These are phyloP conservation scores for Kuraishia capsulata DNA, from an alignment of 805 yeast genomes.

Conservation along the genomic window DNA sequence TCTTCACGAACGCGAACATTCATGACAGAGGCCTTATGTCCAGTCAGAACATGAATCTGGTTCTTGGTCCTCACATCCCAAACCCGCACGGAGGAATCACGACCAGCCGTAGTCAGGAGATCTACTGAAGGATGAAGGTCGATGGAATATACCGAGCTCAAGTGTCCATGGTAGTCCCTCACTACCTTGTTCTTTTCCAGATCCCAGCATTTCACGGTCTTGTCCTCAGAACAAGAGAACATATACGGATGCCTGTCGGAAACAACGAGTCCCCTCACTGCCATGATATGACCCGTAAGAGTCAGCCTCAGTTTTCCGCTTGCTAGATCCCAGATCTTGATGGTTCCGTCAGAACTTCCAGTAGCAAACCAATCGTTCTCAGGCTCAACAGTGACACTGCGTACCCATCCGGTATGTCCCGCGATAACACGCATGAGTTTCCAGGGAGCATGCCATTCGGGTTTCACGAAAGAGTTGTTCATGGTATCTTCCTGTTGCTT, in stretches of 20 bases:
- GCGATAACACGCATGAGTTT: slow-evolving; percentile 61
- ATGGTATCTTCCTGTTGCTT: background rate
- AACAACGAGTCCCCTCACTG: slow-evolving; percentile 67
- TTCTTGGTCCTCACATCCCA: slow-evolving; percentile 89
- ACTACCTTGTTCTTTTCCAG: slow-evolving; percentile 75
- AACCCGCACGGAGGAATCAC: slow-evolving; percentile 77
- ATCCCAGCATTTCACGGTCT: slow-evolving; percentile 93
- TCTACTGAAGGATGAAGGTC: slow-evolving; percentile 86
- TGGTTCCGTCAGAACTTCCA: slow-evolving; percentile 82
- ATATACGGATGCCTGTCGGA: slow-evolving; percentile 77
- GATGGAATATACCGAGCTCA: slow-evolving; percentile 78
- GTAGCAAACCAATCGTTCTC: slow-evolving; percentile 87
- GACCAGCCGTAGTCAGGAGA: slow-evolving; percentile 75
- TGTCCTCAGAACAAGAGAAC: slow-evolving; percentile 91
- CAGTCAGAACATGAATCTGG: slow-evolving; percentile 68
- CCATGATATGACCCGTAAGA: slow-evolving; percentile 86
- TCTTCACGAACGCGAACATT: slow-evolving; percentile 56
- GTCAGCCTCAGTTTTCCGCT: slow-evolving; percentile 62
- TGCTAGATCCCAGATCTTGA: slow-evolving; percentile 87
- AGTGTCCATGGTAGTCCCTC: slow-evolving; percentile 89
- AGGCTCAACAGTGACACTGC: slow-evolving; percentile 77
- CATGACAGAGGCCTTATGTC: slow-evolving; percentile 73
- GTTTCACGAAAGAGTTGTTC: slow-evolving; percentile 6
- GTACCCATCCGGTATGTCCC: slow-evolving; percentile 92
- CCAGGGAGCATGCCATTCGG: slow-evolving; percentile 57